These are phyloP conservation scores for Chalciporus pseudorubinellus DNA, from an alignment of 768 basidiomycete genomes.

Conservation along the genomic window DNA sequence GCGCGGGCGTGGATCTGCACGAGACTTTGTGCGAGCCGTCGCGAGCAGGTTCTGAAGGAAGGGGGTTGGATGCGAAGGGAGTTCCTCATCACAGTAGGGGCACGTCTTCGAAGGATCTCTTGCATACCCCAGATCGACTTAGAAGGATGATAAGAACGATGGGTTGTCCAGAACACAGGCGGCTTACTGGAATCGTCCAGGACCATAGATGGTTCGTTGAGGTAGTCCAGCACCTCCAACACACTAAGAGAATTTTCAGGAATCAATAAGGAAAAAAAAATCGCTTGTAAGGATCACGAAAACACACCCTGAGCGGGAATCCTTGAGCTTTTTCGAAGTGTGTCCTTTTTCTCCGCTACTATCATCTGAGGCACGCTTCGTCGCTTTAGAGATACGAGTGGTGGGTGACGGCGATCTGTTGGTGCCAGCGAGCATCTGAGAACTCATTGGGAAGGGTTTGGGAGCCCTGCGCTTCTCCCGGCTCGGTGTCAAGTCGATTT, in stretches of 20 bases:
- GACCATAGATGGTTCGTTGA: conserved; percentile 14
- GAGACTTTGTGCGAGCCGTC: conserved; percentile 51
- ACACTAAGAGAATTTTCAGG: conserved; percentile 9
- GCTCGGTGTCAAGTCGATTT: not conserved
- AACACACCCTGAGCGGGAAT: conserved; percentile 15
- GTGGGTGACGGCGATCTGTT: conserved; percentile 26
- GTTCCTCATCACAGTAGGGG: conserved; percentile 74
- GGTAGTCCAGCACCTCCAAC: conserved; percentile 8
- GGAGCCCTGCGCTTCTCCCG: not conserved
- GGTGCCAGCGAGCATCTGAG: conserved; percentile 42
- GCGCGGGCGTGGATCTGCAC: conserved; percentile 58
- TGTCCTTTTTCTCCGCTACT: conserved; percentile 29
- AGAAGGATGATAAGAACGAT: conserved; percentile 1
- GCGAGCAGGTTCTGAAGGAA: conserved; percentile 53
- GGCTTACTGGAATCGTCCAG: conserved; percentile 42
- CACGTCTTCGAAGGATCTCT: conserved; percentile 70
- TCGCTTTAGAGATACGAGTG: conserved; percentile 5
- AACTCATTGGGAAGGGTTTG: conserved; percentile 50
- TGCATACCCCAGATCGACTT: conserved; percentile 51
- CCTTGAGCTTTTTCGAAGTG: conserved; percentile 35
- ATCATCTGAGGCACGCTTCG: conserved; percentile 35
- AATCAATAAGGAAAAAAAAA: conserved; percentile 8
- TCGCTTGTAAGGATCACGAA: not conserved
- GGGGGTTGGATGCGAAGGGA: conserved; percentile 63
- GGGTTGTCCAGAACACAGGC: not conserved